Evolutionary conservation across 306 rosid genomes (phyloP).

Genomic region (Cicer cuneatum): DNA sequence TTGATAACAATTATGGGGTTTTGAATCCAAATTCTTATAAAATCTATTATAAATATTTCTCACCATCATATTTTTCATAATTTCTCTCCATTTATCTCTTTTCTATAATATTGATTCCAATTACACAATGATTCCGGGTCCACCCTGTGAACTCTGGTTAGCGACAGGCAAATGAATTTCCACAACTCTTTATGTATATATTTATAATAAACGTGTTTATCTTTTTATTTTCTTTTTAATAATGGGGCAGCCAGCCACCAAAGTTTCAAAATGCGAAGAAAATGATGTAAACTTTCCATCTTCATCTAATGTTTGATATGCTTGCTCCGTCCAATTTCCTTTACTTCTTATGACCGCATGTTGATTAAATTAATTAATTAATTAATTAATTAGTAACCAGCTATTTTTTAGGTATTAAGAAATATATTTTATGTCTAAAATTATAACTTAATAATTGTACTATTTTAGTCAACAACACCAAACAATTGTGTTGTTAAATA

Average conservation of each 20-base stretch:
- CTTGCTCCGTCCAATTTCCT: constrained; percentile 6
- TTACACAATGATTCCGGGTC: constrained; percentile 41
- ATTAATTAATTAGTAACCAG: no score
- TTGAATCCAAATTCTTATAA: no score
- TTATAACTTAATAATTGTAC: no score
- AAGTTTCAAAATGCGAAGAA: constrained; percentile 30
- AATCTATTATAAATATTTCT: no score
- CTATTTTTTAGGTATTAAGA: no score
- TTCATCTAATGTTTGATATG: background rate
- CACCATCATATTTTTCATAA: no score
- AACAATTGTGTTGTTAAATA: no score
- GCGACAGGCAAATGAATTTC: constrained; percentile 42
- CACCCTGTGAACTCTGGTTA: constrained; percentile 44
- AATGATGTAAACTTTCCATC: constrained; percentile 43
- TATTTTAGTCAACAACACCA: no score
- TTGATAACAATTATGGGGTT: no score
- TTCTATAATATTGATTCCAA: no score
- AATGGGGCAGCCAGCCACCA: constrained; percentile 47
- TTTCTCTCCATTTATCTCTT: no score
- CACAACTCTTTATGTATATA: constrained; percentile 19
- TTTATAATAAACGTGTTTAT: constrained; percentile 38
- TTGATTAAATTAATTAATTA: constrained; percentile 14
- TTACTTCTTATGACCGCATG: constrained; percentile 13
- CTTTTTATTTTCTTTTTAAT: constrained; percentile 34
- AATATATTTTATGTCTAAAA: no score